phyloP scores from a whole-genome alignment of 208 protist species.

The Acanthamoeba culbertsoni region DNA sequence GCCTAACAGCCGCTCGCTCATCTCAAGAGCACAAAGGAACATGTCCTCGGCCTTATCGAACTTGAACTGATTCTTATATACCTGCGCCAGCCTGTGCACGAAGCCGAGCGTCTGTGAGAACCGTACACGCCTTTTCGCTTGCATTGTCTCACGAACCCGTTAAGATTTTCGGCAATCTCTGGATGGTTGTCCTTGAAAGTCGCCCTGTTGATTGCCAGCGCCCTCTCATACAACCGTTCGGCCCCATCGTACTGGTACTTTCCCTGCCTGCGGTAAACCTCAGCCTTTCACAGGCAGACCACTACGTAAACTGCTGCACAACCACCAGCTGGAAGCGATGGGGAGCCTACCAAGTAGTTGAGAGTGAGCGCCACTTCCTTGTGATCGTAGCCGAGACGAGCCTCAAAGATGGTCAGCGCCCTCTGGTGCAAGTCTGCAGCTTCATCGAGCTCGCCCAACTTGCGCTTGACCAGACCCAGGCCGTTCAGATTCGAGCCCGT shows the following conservation, averaged over 20 bases:
- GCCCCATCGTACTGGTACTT: slow-evolving; percentile 56
- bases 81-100: slow-evolving; percentile 1
- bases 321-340: background rate
- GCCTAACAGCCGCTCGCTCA: slow-evolving; percentile 8
- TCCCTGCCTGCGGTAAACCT: slow-evolving; percentile 37
- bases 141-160: background rate
- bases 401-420: slow-evolving; percentile 45
- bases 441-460: slow-evolving; percentile 35
- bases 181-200: slow-evolving; percentile 53
- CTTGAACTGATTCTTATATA: slow-evolving; percentile 58
- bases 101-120: background rate
- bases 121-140: background rate
- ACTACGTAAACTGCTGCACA: background rate
- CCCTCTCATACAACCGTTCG: slow-evolving; percentile 23
- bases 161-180: slow-evolving; percentile 45
- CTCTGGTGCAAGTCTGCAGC: slow-evolving; percentile 1
- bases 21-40: slow-evolving; percentile 12
- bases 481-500: background rate
- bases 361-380: slow-evolving; percentile 55
- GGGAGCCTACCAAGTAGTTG: background rate
- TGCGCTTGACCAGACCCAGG: background rate
- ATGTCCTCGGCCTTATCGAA: slow-evolving; percentile 40
- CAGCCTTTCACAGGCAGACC: background rate
- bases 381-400: background rate
- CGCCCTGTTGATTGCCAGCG: slow-evolving; percentile 18